These are phyloP conservation scores for Xylariaceae sp. DNA, from an alignment of 2,329 filamentous ascomycete genomes.

Conservation along the genomic window DNA sequence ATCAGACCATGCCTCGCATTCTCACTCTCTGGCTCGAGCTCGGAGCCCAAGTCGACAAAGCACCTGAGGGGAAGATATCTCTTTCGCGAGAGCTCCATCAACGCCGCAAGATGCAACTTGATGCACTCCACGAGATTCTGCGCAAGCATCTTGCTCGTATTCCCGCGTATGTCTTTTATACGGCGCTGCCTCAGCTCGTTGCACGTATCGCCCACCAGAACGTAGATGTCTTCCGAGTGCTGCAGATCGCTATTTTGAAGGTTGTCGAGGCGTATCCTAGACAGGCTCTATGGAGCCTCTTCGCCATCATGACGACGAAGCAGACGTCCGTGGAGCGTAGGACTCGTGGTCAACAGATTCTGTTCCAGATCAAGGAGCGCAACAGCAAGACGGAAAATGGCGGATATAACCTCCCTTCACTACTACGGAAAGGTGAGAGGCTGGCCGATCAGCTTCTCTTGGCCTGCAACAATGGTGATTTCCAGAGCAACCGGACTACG, in stretches of 20 bases:
- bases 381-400: conserved; percentile 49
- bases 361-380: conserved; percentile 44
- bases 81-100: conserved; percentile 48
- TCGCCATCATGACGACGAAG: conserved; percentile 79
- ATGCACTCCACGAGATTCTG: conserved; percentile 66
- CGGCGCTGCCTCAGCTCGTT: conserved; percentile 83
- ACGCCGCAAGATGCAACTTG: conserved; percentile 60
- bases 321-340: conserved; percentile 59
- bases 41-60: conserved; percentile 66
- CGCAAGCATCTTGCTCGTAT: conserved; percentile 71
- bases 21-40: conserved; percentile 93
- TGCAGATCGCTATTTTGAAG: conserved; percentile 76
- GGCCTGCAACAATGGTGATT: conserved; percentile 73
- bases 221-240: conserved; percentile 65
- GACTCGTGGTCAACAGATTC: conserved; percentile 46
- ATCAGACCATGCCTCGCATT: conserved; percentile 86
- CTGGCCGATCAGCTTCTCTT: conserved; percentile 76
- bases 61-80: conserved; percentile 50
- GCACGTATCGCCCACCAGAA: conserved; percentile 92
- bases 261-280: conserved; percentile 85
- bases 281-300: conserved; percentile 85
- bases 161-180: conserved; percentile 74
- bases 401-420: conserved; percentile 57
- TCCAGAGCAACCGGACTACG: conserved; percentile 60
- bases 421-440: conserved; percentile 75